A percentile compares a stretch with the other conserved stretches of the same genome.
These are phyloP conservation scores for Fusarium chuoi DNA, from an alignment of 2,329 filamentous ascomycete genomes.

Conservation along the genomic window DNA sequence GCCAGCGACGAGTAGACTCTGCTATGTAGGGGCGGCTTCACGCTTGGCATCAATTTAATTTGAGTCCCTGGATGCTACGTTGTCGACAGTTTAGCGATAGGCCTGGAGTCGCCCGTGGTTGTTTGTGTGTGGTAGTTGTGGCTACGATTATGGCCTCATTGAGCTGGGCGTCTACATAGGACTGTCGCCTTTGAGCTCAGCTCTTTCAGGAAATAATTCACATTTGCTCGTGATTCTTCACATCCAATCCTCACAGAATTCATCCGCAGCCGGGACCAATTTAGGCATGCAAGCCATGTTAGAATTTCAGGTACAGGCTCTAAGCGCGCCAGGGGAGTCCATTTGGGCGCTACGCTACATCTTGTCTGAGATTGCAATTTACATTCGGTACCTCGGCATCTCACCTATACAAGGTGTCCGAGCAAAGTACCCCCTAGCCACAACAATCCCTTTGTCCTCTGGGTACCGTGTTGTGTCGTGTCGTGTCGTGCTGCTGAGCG, in stretches of 20 bases:
- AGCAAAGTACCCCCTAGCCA: background rate
- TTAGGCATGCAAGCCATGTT: conserved; percentile 13
- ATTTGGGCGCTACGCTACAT: conserved; percentile 21
- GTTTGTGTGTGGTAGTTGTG: background rate
- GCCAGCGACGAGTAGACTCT: background rate
- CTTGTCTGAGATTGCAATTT: conserved; percentile 13
- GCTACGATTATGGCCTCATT: conserved; percentile 9
- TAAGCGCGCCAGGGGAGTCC: conserved; percentile 19
- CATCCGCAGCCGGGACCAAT: background rate
- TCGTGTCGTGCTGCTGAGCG: conserved; percentile 20
- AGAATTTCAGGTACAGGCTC: conserved; percentile 27
- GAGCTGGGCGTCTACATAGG: conserved; percentile 12
- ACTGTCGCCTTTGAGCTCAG: background rate
- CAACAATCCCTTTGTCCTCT: conserved; percentile 18
- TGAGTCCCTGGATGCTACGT: conserved; percentile 1
- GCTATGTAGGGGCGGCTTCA: background rate
- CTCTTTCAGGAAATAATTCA: background rate
- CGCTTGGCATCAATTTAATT: conserved; percentile 23
- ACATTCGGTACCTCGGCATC: conserved; percentile 12
- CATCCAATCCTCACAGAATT: conserved; percentile 13
- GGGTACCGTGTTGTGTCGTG: background rate
- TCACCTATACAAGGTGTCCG: conserved; percentile 1
- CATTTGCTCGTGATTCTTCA: background rate
- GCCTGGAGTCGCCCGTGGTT: background rate
- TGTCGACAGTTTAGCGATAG: background rate